Conservation (phyloP, 495 filamentous ascomycete genomes). For the Aspergillus hancockii region DNA sequence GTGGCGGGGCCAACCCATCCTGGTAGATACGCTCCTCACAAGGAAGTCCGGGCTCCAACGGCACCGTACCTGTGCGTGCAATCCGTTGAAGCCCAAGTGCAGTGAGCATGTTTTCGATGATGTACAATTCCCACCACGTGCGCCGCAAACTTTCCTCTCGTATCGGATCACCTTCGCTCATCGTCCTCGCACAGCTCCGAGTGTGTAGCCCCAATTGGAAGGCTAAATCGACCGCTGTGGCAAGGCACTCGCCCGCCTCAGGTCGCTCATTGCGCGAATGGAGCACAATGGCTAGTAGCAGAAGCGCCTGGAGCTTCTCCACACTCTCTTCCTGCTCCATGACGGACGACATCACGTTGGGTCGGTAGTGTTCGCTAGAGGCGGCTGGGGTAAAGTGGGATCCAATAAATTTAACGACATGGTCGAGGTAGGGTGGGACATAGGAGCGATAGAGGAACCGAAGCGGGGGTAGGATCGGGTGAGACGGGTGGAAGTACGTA, state of each 20-base stretch:
- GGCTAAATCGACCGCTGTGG: constrained; percentile 66
- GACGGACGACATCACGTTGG: constrained; percentile 35
- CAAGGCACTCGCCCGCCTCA: constrained; percentile 65
- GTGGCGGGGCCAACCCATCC: constrained; percentile 39
- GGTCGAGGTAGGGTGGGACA: constrained; percentile 42
- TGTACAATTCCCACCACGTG: constrained; percentile 91
- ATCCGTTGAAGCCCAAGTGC: constrained; percentile 41
- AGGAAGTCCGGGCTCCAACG: constrained; percentile 41
- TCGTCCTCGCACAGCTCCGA: constrained; percentile 44
- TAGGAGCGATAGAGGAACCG: constrained; percentile 29
- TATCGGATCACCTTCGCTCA: constrained; percentile 52
- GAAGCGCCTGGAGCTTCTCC: constrained; percentile 69
- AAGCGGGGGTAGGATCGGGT: constrained; percentile 45
- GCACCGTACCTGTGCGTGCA: constrained; percentile 37
- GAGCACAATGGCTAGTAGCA: constrained; percentile 75
- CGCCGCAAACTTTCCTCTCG: constrained; percentile 76
- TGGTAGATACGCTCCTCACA: constrained; percentile 52
- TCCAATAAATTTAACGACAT: constrained; percentile 50
- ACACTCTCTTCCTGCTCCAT: constrained; percentile 34
- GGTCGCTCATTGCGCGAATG: constrained; percentile 72
- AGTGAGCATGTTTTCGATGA: constrained; percentile 65
- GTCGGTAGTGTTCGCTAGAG: constrained; percentile 43
- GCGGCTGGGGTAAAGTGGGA: constrained; percentile 45
- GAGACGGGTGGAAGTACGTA: constrained; percentile 46
- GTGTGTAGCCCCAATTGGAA: constrained; percentile 76